phyloP scores from a whole-genome alignment of 2,329 filamentous ascomycete species.

The Didymellaceae sp. region DNA sequence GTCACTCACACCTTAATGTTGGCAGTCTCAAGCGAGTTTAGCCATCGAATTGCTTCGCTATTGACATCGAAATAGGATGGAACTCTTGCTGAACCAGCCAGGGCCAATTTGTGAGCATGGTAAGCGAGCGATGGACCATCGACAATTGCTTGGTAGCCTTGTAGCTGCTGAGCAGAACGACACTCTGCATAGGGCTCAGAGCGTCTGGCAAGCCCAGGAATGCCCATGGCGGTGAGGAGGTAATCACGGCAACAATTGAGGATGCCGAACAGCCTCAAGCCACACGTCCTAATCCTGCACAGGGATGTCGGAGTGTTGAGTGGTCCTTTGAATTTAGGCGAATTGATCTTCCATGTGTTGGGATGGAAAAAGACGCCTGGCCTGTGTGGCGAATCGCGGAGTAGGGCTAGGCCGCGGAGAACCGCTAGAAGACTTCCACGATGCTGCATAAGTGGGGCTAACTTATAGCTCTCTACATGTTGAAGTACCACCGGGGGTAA shows the following conservation, averaged over 20 bases:
- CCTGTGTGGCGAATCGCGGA: constrained; percentile 15
- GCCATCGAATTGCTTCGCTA: constrained; percentile 60
- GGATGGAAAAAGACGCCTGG: constrained; percentile 19
- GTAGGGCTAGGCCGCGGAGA: constrained; percentile 18
- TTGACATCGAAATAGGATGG: constrained; percentile 67
- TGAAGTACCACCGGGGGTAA: no score
- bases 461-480: no score
- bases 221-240: constrained; percentile 37
- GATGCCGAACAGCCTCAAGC: constrained; percentile 7
- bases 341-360: constrained; percentile 19
- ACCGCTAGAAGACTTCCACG: constrained; percentile 8
- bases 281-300: constrained; percentile 6
- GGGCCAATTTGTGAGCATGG: constrained; percentile 64
- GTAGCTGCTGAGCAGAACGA: constrained; percentile 28
- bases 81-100: constrained; percentile 38
- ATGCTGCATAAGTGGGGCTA: neutral
- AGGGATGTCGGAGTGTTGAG: constrained; percentile 14
- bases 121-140: constrained; percentile 84
- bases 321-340: constrained; percentile 11
- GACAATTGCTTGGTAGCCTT: constrained; percentile 56
- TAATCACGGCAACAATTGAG: constrained; percentile 13
- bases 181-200: constrained; percentile 42
- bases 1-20: constrained; percentile 67
- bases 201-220: constrained; percentile 40
- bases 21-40: constrained; percentile 63